phyloP scores from a whole-genome alignment of 352 stramenopile genomes.

The Phytophthora foliorum region DNA sequence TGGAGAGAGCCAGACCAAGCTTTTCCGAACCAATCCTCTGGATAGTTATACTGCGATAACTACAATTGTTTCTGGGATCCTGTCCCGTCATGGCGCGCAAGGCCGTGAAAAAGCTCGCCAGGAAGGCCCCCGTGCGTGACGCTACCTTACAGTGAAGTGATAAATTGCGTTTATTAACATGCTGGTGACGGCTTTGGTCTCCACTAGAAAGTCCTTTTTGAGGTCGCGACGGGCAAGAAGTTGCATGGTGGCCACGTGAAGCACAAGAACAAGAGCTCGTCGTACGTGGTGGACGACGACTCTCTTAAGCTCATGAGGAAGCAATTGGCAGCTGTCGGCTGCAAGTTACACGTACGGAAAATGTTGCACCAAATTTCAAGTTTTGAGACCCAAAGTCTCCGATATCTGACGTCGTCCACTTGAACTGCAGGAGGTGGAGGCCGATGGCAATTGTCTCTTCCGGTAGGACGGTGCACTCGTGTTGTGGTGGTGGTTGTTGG shows the following conservation, averaged over 20 bases:
- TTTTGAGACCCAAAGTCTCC: not conserved
- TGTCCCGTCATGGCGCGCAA: slow-evolving; percentile 29
- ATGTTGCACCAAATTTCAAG: not conserved
- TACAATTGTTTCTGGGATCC: no score
- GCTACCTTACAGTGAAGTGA: not conserved
- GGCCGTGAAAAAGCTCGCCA: slow-evolving; percentile 33
- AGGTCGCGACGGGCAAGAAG: slow-evolving; percentile 30
- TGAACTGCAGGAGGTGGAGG: slow-evolving; percentile 68
- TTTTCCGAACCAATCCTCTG: no score
- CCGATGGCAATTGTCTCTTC: slow-evolving; percentile 89
- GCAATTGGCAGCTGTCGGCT: slow-evolving; percentile 63
- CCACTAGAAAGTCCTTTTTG: slow-evolving; percentile 41
- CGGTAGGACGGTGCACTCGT: slow-evolving; percentile 41
- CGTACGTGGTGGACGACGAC: slow-evolving; percentile 54
- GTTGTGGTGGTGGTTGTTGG: not conserved
- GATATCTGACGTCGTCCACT: slow-evolving; percentile 3
- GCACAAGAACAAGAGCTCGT: slow-evolving; percentile 39
- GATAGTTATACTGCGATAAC: no score
- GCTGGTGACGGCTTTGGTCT: not conserved
- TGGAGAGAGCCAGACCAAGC: no score
- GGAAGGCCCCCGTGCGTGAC: slow-evolving; percentile 49
- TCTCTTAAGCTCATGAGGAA: slow-evolving; percentile 64
- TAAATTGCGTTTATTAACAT: no score
- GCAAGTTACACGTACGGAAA: slow-evolving; percentile 61
- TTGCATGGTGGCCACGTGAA: slow-evolving; percentile 30